These are phyloP conservation scores for Camillea tinctor DNA, from an alignment of 2,329 filamentous ascomycete species.

Conservation along the genomic window DNA sequence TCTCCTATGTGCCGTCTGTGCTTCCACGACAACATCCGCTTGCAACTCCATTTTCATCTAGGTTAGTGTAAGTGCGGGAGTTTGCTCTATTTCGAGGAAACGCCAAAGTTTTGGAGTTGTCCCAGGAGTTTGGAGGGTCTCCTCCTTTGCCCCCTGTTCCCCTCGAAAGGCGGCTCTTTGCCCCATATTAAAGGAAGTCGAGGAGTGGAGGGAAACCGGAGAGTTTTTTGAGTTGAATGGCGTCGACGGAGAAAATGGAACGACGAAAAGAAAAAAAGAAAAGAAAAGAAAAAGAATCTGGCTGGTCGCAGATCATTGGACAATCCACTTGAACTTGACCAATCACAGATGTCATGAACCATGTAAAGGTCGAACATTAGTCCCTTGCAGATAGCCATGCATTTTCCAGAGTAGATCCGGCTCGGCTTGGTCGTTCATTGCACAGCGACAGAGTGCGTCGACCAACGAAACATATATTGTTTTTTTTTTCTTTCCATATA, in stretches of 20 bases:
- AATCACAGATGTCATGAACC: neutral
- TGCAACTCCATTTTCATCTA: neutral
- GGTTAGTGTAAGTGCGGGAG: neutral
- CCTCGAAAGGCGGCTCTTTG: neutral
- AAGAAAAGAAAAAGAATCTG: neutral
- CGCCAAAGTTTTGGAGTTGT: neutral
- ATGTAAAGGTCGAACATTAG: neutral
- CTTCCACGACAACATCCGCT: neutral
- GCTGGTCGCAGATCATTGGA: neutral
- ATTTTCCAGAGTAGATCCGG: neutral
- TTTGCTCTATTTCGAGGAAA: too few species aligned
- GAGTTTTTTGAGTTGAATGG: neutral
- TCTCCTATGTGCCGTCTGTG: neutral
- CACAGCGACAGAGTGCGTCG: too few species aligned
- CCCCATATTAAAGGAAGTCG: neutral
- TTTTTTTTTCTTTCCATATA: neutral
- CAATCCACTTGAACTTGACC: neutral
- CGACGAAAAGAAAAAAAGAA: neutral
- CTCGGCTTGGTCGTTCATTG: too few species aligned
- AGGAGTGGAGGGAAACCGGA: neutral
- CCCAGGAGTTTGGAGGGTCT: neutral
- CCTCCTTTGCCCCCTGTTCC: too few species aligned
- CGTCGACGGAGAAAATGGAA: neutral
- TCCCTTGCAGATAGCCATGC: neutral
- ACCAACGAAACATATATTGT: neutral